Base-by-base conservation (phyloP, 2,329 filamentous ascomycete genomes). In the Neofusicoccum kwambonambiense region DNA sequence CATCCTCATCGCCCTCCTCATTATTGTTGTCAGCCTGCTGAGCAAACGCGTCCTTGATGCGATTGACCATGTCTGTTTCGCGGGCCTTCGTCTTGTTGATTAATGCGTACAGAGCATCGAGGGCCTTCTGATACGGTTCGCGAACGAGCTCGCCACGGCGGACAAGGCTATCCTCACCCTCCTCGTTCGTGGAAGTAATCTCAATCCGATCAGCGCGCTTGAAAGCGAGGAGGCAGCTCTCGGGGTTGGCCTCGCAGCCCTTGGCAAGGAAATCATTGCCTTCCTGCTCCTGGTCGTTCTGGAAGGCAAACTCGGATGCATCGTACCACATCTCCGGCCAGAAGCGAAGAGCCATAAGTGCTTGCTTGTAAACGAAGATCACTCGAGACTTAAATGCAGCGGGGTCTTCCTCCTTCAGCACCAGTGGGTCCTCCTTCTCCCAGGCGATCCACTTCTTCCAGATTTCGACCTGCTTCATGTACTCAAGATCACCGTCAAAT, bases 241-340 rank as follows among this genome's bases (percentile, higher is more conserved):
- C 95, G 0, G 95, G 93, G 74, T 98, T 99, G 2, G 93, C 93
- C 34, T 87, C 85, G 65, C 96, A 89, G 39, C 95, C 95, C 67
- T 95, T 88, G 22, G 87, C 84, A 27, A 99, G 82, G 71, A 98
- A 91, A 9, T 92, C 87, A 27, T 90, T 87, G 11, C 92, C 93
- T 66, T 92, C 89, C 50, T 87, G 79, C 42, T 86, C 83, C 69
- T 93, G 80, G 50, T 86, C 86, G 70, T 95, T 93, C 63, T 90
- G 86, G 72, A 93, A 93, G 76, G 92, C 97, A 87, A 94, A 98
- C 69, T 96, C 91, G 0, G 93, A 91, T 9, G 93, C 94, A 66
- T 97, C 93, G 57, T 93, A 93, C 95, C 95, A 99, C 70, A 97
- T 89, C 74, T 96, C 91, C 3, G 95, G 93, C 87, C 94, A 95